Percentiles rank a stretch among this genome's conserved stretches.
These are phyloP conservation scores for Primulina eburnea DNA, from an alignment of 257 asterid genomes.

Conservation along the genomic window DNA sequence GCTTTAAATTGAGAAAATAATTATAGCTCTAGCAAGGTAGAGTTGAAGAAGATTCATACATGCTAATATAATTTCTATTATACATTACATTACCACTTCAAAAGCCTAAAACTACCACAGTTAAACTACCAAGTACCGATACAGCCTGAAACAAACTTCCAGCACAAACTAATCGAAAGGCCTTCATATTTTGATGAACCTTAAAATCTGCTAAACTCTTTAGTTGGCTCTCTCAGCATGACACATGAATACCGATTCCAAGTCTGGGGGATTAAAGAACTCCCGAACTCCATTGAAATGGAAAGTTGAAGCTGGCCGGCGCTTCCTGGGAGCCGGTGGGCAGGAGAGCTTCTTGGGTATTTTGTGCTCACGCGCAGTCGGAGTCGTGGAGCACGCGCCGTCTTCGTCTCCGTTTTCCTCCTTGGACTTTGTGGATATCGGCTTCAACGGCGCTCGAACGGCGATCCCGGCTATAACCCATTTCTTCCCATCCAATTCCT, in stretches of 20 bases:
- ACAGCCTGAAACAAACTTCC: slow-evolving; percentile 18
- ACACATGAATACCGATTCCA: slow-evolving; percentile 66
- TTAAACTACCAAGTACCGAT: slow-evolving; percentile 2
- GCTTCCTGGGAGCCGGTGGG: slow-evolving; percentile 87
- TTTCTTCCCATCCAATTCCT: slow-evolving; percentile 49
- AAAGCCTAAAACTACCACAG: slow-evolving; percentile 23
- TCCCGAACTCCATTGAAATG: slow-evolving; percentile 55
- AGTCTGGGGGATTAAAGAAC: slow-evolving; percentile 74
- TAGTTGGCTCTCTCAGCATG: slow-evolving; percentile 60
- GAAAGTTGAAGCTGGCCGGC: slow-evolving; percentile 52
- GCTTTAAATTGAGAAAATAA: not conserved
- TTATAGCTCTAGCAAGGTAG: not conserved
- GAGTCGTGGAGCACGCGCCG: slow-evolving; percentile 58
- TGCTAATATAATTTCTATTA: slow-evolving; percentile 23
- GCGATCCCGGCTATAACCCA: slow-evolving; percentile 71
- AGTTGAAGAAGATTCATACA: slow-evolving; percentile 15
- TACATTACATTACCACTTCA: slow-evolving; percentile 31
- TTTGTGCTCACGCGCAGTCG: slow-evolving; percentile 63
- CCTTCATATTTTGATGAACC: not conserved
- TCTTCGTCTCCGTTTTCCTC: slow-evolving; percentile 38
- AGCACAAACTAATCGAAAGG: slow-evolving; percentile 23
- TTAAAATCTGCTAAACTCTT: slow-evolving; percentile 6
- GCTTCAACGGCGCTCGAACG: slow-evolving; percentile 53
- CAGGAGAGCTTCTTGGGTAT: slow-evolving; percentile 65
- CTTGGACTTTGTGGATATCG: slow-evolving; percentile 43